Conservation (phyloP, 257 asterid genomes). For the Solanum piurae region DNA sequence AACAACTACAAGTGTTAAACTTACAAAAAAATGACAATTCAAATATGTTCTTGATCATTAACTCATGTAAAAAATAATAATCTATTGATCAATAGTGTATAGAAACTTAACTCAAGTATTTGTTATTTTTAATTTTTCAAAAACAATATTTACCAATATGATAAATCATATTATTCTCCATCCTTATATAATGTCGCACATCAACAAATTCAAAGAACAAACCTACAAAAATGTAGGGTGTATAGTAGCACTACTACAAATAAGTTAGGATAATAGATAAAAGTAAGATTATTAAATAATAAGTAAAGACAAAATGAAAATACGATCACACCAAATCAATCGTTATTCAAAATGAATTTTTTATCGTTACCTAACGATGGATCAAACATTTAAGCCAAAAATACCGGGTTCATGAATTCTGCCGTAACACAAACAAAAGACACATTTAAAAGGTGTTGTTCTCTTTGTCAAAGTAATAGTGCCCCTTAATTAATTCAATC, state of each 20-base stretch:
- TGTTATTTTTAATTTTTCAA: too few species aligned
- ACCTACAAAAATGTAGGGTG: too few species aligned
- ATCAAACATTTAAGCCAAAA: not conserved
- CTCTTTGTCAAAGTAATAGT: not conserved
- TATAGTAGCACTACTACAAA: not conserved
- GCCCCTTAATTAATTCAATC: not conserved
- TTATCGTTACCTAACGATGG: not conserved
- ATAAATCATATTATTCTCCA: too few species aligned
- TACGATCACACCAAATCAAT: not conserved
- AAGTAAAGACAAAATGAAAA: too few species aligned
- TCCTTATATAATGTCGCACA: too few species aligned
- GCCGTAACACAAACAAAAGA: not conserved
- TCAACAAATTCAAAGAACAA: too few species aligned
- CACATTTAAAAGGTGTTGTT: not conserved
- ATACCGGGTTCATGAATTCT: not conserved
- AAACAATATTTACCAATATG: not conserved
- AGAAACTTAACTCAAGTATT: too few species aligned
- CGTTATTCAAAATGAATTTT: not conserved
- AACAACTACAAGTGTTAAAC: not conserved
- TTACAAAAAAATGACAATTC: not conserved
- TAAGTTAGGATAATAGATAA: not conserved
- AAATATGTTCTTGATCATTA: not conserved
- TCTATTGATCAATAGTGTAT: too few species aligned
- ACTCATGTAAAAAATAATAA: not conserved
- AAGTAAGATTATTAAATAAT: too few species aligned